Evolutionary conservation across 164 flowering plant genomes (phyloP).

Genomic region (Amborella trichopoda): DNA sequence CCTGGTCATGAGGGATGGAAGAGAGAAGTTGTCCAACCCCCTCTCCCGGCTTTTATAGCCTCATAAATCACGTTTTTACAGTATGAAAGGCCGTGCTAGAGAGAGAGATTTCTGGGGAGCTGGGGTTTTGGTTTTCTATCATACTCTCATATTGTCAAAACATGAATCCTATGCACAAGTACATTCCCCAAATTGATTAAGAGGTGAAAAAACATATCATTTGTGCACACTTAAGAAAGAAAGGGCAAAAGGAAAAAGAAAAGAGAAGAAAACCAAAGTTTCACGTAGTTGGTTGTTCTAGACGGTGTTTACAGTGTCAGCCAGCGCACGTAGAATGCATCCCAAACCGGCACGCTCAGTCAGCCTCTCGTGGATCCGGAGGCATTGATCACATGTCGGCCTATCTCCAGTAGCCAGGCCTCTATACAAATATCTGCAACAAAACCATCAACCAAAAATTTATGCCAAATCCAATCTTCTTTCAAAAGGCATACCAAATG

Average conservation of each 20-base stretch:
- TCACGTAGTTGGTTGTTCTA: constrained; percentile 15
- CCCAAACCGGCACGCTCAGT: constrained; percentile 81
- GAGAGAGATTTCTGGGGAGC: too few species aligned
- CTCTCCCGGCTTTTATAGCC: too few species aligned
- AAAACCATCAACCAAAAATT: too few species aligned
- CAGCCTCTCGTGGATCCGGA: constrained; percentile 80
- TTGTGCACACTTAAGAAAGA: neutral
- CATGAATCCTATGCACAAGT: neutral
- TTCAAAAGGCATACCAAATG: too few species aligned
- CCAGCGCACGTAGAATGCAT: constrained; percentile 70
- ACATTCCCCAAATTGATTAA: too few species aligned
- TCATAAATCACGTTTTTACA: too few species aligned
- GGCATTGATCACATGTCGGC: constrained; percentile 91
- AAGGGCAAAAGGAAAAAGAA: neutral
- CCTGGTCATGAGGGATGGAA: too few species aligned
- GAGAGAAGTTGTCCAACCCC: too few species aligned
- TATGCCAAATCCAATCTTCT: too few species aligned
- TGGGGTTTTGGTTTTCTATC: too few species aligned
- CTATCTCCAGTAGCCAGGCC: constrained; percentile 95
- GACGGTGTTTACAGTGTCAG: constrained; percentile 77
- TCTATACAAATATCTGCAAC: constrained; percentile 77
- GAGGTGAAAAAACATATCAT: too few species aligned
- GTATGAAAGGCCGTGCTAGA: too few species aligned
- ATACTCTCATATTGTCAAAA: neutral
- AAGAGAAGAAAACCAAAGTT: neutral